Base-by-base conservation (phyloP, 176 grass and related monocot genomes). In the Raddia guianensis region DNA sequence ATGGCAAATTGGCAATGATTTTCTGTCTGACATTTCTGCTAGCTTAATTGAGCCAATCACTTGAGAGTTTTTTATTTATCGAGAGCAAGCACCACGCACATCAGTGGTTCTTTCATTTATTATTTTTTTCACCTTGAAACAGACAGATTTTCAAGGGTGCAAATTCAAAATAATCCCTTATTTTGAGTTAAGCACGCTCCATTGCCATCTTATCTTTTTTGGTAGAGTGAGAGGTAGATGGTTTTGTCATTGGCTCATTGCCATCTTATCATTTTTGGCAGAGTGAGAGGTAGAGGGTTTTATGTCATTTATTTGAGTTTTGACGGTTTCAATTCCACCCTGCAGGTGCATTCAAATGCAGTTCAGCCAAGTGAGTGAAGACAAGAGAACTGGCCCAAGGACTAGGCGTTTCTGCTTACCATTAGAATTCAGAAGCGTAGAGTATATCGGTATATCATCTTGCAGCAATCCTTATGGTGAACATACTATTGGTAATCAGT, bases 261-360 rank as follows among this genome's bases (percentile, higher is more conserved):
- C 27, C 27, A 27, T 27, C 27, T 27, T 27, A 27, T 27, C 0
- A 27, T 27, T 58, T 4, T 45, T 9, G 27, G 11, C 9, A 35
- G 43, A 21, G n/a, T 15, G 67, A 76, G 47, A 52, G 58, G 45
- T 18, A 40, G 10, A 33, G 52, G 63, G 12, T 12, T 27, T 27
- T 9, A 44, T 76, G 11, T 47, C 37, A 68, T 76, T 0, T 12
- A 54, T 62, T 59, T 53, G 68, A 47, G 33, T 44, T 33, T 89
- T 89, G 33, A 89, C 40, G 70, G 18, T 54, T 43, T 50, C 9
- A 9, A 42, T 4, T 81, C 2, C 57, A 12, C 2, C 12, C 7
- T 81, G 77, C 82, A 89, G 87, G 63, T 70, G 44, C 76, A 74
- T 76, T 37, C 70, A 63, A 84, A 79, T 9, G 87, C 76, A 4